Evolutionary conservation across 192 early-diverging fungal genomes (phyloP).

Genomic region (Obelidium mucronatum): DNA sequence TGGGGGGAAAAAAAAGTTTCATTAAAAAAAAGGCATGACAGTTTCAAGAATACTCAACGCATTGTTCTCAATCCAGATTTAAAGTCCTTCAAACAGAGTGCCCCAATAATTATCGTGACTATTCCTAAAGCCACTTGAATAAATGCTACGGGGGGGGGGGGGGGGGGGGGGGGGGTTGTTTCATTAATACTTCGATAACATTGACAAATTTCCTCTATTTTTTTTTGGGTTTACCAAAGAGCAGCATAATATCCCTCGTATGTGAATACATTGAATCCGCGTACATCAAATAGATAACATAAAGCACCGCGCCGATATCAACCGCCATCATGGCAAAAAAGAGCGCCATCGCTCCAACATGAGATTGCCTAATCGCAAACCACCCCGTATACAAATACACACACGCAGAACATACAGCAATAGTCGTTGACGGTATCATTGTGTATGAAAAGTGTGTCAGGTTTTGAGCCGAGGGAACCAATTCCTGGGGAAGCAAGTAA

Average conservation of each 20-base stretch:
- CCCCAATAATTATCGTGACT: slow-evolving; percentile 24
- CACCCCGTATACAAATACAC: slow-evolving; percentile 32
- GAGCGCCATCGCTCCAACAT: slow-evolving; percentile 26
- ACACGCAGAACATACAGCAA: background rate
- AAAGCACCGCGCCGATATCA: slow-evolving; percentile 37
- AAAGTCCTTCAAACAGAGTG: slow-evolving; percentile 37
- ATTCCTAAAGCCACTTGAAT: slow-evolving; percentile 40
- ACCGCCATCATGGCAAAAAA: slow-evolving; percentile 37
- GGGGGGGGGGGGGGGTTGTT: no score
- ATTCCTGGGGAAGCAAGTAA: slow-evolving; percentile 31
- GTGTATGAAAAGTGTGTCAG: background rate
- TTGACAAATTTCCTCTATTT: no score
- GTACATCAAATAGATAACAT: slow-evolving; percentile 14
- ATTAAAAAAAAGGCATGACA: background rate
- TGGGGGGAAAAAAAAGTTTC: background rate
- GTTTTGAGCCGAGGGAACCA: slow-evolving; percentile 28
- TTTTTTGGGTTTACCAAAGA: slow-evolving; percentile 31
- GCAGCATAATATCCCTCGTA: slow-evolving; percentile 29
- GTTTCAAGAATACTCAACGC: slow-evolving; percentile 17
- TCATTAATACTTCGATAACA: no score
- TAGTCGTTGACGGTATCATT: slow-evolving; percentile 19
- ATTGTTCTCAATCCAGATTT: slow-evolving; percentile 39
- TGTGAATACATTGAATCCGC: background rate
- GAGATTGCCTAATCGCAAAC: slow-evolving; percentile 36
- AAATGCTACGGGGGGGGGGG: no score